A percentile compares a stretch with the other conserved stretches of the same genome.
Evolutionary conservation across 23 red algal species (phyloP).

Genomic region (Gracilaria domingensis): DNA sequence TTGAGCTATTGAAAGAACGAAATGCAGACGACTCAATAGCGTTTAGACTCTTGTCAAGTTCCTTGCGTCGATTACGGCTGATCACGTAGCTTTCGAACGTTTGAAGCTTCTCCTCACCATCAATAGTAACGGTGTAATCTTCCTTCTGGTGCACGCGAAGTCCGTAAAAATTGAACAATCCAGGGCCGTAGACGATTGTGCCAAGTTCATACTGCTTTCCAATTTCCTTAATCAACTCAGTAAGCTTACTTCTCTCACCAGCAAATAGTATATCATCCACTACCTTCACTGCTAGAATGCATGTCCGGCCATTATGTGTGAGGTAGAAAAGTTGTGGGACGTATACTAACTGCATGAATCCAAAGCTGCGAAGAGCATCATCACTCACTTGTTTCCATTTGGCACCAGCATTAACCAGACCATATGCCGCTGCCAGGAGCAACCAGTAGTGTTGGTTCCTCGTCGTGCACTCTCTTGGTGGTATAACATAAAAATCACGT

Average conservation of each 20-base stretch:
- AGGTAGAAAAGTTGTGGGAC: conserved; percentile 51
- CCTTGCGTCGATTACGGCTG: background rate
- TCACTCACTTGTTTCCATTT: conserved; percentile 55
- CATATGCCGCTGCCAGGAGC: conserved; percentile 33
- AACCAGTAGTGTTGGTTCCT: conserved; percentile 20
- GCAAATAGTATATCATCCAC: conserved; percentile 57
- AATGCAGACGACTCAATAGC: conserved; percentile 8
- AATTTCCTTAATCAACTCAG: conserved; percentile 26
- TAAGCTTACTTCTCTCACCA: conserved; percentile 16
- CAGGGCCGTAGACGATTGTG: conserved; percentile 32
- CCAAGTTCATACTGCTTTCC: conserved; percentile 17
- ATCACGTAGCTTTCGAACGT: background rate
- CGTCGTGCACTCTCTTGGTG: conserved; percentile 15
- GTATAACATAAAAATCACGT: conserved; percentile 49
- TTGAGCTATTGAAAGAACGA: background rate
- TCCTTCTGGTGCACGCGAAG: background rate
- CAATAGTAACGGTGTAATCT: conserved; percentile 1
- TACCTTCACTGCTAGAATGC: conserved; percentile 31
- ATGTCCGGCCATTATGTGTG: background rate
- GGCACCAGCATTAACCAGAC: conserved; percentile 46
- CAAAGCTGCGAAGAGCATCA: background rate
- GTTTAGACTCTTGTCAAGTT: conserved; percentile 1
- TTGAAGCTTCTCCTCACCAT: conserved; percentile 34
- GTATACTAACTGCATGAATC: conserved; percentile 17
- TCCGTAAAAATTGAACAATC: conserved; percentile 16